Base-by-base conservation (phyloP, 2,329 filamentous ascomycete species). In the Sporothrix curviconia region DNA sequence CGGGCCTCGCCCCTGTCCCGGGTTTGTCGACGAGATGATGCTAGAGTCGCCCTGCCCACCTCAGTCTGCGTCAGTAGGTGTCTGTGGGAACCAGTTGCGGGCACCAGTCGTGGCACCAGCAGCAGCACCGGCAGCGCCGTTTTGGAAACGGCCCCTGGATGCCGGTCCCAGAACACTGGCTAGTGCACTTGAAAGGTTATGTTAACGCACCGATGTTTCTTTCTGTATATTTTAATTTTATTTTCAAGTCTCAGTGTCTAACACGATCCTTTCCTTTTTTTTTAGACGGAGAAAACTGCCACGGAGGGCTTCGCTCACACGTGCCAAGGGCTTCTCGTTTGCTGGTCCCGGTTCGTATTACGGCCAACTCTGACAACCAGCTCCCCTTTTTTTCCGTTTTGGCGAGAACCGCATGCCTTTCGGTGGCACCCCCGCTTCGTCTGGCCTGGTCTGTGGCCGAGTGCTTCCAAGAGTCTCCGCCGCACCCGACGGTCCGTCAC, bases 381-480 rank as follows among this genome's bases (percentile, higher is more conserved):
- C 75, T 86, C 36, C 85, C 89, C 14, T 75, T 86, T 1, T 94
- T 96, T 73, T n/a, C n/a, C 83, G 83, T 64, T 95, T 96, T 67
- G 87, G 86, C 60, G 70, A 70, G 55, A 66, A 57, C 62, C 57
- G 59, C 14, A 19, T 37, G 25, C 39, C 39, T 1, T 25, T 51
- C 15, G 57, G 59, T 24, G 8, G 34, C 9, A 43, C 8, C 3
- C 73, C 64, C 3, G 25, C 71, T 42, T 82, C 85, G 1, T 78
- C 80, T 15, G 78, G 80, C 17, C 80, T 90, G n/a, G 63, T 88
- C 87, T 15, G 72, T 94, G 46, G 84, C 85, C 64, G 89, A 95
- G 69, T 90, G 87, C 76, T 95, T 95, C 69, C 79, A 85, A 62
- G 83, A 87, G 63, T 94, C 90, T 12, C 89, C 92, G 3, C 84